Percentiles rank a stretch among this genome's conserved stretches.
phyloP scores from a whole-genome alignment of 2,329 filamentous ascomycete species.

The Metarhizium sp. region DNA sequence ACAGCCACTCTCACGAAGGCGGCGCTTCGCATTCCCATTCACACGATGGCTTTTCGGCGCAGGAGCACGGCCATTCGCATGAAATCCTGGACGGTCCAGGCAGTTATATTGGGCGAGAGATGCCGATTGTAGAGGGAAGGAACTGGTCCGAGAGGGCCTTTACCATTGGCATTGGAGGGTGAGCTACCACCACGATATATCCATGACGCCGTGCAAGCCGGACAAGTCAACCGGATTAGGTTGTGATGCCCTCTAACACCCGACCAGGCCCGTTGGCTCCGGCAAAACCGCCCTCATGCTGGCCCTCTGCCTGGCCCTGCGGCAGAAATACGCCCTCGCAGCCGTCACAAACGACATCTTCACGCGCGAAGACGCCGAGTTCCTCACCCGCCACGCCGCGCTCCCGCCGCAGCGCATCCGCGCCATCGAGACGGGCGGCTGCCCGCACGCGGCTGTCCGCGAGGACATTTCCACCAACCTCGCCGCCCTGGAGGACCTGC shows the following conservation, averaged over 20 bases:
- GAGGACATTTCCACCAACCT: conserved; percentile 96
- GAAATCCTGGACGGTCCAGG: conserved; percentile 93
- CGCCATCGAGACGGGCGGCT: conserved; percentile 95
- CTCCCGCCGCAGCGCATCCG: conserved; percentile 76
- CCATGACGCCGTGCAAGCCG: no score
- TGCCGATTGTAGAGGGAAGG: conserved; percentile 84
- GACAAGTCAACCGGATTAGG: no score
- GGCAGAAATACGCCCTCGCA: conserved; percentile 74
- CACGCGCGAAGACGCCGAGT: conserved; percentile 95
- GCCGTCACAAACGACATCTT: conserved; percentile 99
- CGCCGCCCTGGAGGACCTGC: conserved; percentile 81
- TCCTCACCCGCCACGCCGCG: conserved; percentile 79
- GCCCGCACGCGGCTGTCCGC: conserved; percentile 91
- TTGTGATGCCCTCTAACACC: no score
- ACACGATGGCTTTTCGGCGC: conserved; percentile 47
- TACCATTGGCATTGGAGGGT: conserved; percentile 97
- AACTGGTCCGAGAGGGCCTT: conserved; percentile 86
- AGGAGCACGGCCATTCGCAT: conserved; percentile 87
- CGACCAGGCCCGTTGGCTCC: conserved; percentile 75
- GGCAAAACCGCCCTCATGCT: conserved; percentile 98
- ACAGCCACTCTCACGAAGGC: conserved; percentile 45
- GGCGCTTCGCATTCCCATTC: conserved; percentile 48
- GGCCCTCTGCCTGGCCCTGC: conserved; percentile 76
- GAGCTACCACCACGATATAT: conserved; percentile 19
- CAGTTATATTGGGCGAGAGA: conserved; percentile 80